phyloP scores from a whole-genome alignment of 805 yeast species.

The Grigorovia humatica region DNA sequence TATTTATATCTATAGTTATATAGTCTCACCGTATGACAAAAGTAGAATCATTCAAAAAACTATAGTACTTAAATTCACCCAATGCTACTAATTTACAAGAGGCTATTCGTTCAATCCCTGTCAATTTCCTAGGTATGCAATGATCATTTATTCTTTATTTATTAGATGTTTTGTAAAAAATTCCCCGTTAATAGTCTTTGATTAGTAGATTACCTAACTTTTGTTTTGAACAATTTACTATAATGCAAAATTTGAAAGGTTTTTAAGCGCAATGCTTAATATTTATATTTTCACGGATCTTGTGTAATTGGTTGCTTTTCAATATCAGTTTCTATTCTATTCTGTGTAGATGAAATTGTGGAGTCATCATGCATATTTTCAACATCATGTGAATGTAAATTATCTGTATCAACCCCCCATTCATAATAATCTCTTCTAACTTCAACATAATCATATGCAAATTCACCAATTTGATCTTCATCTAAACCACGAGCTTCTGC shows the following conservation, averaged over 20 bases:
- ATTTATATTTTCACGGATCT: no score
- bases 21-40: neutral
- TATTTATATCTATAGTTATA: neutral
- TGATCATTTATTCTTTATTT: no score
- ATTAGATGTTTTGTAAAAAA: no score
- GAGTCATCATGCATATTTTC: slow-evolving; percentile 4
- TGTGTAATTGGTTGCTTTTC: neutral
- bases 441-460: slow-evolving; percentile 97
- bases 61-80: no score
- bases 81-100: no score
- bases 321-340: neutral
- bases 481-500: slow-evolving; percentile 88
- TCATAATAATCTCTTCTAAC: slow-evolving; percentile 79
- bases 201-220: neutral
- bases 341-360: neutral
- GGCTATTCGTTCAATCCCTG: no score
- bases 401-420: slow-evolving; percentile 31
- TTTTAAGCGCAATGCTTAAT: neutral
- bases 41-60: no score
- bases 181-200: no score
- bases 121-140: no score
- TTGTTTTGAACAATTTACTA: neutral
- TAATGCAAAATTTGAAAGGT: neutral
- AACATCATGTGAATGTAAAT: slow-evolving; percentile 8
- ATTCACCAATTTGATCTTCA: slow-evolving; percentile 95